Percentiles rank a stretch among this genome's conserved stretches.
These are phyloP conservation scores for Dictyostelium discoideum DNA, from an alignment of 78 protist genomes.

Conservation along the genomic window dicty_2.7 NC_007088.5:6199001-6199500, in stretches of 20 bases:
- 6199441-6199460: constrained; percentile 91
- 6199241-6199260: constrained; percentile 94
- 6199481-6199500: constrained; percentile 95
- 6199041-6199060: constrained; percentile 89
- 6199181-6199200: constrained; percentile 99
- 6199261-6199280: constrained; percentile 99
- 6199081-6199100: constrained; percentile 96
- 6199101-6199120: constrained; percentile 91
- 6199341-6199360: constrained; percentile 97
- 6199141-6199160: constrained; percentile 98
- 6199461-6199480: constrained; percentile 95
- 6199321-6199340: constrained; percentile 91
- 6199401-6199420: constrained; percentile 98
- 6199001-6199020: constrained; percentile 97
- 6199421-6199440: constrained; percentile 96
- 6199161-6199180: constrained; percentile 98
- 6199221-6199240: constrained; percentile 92
- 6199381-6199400: constrained; percentile 99
- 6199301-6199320: constrained; percentile 97
- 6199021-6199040: constrained; percentile 98
- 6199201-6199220: constrained; percentile 94
- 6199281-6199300: constrained; percentile 98
- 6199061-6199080: constrained; percentile 95
- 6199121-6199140: constrained; percentile 95
- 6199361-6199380: constrained; percentile 96